These are phyloP conservation scores for Penicillium sp. DNA, from an alignment of 2,329 filamentous ascomycete genomes.

Conservation along the genomic window DNA sequence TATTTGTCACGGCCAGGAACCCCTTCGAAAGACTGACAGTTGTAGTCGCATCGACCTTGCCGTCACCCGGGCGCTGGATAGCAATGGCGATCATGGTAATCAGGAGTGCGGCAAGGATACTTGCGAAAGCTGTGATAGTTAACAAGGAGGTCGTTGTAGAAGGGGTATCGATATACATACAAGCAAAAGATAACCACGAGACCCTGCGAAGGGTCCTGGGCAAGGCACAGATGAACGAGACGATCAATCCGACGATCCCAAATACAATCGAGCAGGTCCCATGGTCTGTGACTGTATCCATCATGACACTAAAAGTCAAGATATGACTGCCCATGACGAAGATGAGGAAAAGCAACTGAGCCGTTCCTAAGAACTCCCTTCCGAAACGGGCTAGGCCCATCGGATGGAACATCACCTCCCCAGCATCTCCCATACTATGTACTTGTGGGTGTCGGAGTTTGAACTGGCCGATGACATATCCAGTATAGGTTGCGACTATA, in stretches of 20 bases:
- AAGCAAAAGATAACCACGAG: constrained; percentile 57
- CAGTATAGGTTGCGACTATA: constrained; percentile 54
- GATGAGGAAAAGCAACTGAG: constrained; percentile 60
- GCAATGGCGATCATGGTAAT: constrained; percentile 65
- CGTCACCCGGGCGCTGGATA: constrained; percentile 42
- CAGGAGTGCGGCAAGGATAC: constrained; percentile 59
- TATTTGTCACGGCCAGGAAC: constrained; percentile 62
- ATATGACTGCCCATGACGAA: constrained; percentile 68
- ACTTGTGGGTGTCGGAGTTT: constrained; percentile 55
- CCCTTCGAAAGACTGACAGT: constrained; percentile 45
- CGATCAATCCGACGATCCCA: constrained; percentile 52
- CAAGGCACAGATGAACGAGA: constrained; percentile 57
- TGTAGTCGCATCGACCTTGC: constrained; percentile 31
- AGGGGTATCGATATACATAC: constrained; percentile 25
- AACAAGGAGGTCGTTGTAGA: background rate
- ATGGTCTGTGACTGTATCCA: constrained; percentile 60
- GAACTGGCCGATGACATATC: constrained; percentile 57
- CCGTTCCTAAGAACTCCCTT: constrained; percentile 58
- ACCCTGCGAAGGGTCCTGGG: constrained; percentile 60
- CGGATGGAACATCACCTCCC: constrained; percentile 57
- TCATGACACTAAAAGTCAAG: constrained; percentile 64
- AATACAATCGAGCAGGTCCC: constrained; percentile 61
- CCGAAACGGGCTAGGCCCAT: constrained; percentile 55
- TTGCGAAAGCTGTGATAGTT: constrained; percentile 51
- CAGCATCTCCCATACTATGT: constrained; percentile 65